Evolutionary conservation across 1,284 basidiomycete genomes (phyloP), one percentile per base, ranked within the genome.

Genomic region (Cystobasidiaceae sp.): DNA sequence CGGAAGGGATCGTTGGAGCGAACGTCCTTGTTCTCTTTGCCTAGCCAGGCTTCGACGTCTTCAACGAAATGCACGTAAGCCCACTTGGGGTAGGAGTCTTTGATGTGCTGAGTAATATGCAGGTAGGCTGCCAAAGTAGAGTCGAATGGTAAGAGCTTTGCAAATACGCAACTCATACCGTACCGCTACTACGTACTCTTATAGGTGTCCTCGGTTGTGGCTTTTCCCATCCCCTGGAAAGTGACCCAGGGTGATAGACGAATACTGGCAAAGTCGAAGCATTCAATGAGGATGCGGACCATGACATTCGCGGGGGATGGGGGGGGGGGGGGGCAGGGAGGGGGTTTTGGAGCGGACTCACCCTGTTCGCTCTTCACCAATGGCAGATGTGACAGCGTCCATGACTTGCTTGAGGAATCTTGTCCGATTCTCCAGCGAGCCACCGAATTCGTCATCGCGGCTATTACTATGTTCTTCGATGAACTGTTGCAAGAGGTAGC

Each of bases 391-490:
- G 27, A 82, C 67, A 4, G 75, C 81, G 34, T 82, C 79, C 2
- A 83, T 74, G 17, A 84, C 77, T 69, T 83, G 81, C 3, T 84
- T 74, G 0, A 78, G 71, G 73, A 86, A 85, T 9, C 81, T 75
- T 1, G 76, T 70, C 13, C 84, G 78, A 71, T 84, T 84, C 74
- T 83, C 82, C 19, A 83, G 66, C 1, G 78, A 78, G 5, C 84
- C 84, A 5, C 84, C 84, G 71, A 84, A 87, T 52, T 79, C 75
- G 74, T 86, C 85, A 8, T 80, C 82, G 25, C 84, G 81, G 33
- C 80, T 77, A 77, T 85, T 85, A 45, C 78, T 75, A 5, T 52
- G 77, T 58, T 72, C 75, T 69, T 84, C 81, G 17, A 84, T 74
- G 78, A 85, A 86, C 72, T 86, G 84, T 68, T 82, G 76, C 58